These are phyloP conservation scores for Corylus avellana DNA, from an alignment of 306 rosid genomes.

Conservation along the genomic window DNA sequence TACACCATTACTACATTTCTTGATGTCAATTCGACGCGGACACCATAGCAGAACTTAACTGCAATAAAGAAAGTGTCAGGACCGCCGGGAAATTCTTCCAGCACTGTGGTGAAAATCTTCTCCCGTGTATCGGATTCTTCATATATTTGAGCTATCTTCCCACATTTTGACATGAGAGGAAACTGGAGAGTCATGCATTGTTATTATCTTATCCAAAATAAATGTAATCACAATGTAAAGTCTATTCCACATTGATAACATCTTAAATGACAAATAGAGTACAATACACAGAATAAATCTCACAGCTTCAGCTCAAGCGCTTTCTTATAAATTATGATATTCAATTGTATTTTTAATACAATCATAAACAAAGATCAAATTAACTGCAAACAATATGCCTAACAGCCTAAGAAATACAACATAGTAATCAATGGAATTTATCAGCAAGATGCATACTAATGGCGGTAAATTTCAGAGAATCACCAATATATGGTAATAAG, in stretches of 20 bases:
- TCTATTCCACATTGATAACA: slow-evolving; percentile 22
- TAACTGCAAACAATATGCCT: too few relatives aligned
- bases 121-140: slow-evolving; percentile 51
- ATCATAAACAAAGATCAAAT: too few relatives aligned
- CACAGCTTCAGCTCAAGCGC: background rate
- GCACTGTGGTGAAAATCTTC: slow-evolving; percentile 46
- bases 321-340: background rate
- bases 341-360: background rate
- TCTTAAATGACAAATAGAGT: background rate
- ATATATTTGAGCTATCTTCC: slow-evolving; percentile 56
- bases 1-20: slow-evolving; percentile 65
- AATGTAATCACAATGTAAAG: slow-evolving; percentile 18
- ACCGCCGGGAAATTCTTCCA: slow-evolving; percentile 87
- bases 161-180: slow-evolving; percentile 85
- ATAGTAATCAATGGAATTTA: background rate
- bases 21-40: slow-evolving; percentile 66
- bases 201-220: slow-evolving; percentile 30
- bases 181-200: slow-evolving; percentile 60
- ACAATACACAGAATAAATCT: background rate
- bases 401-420: too few relatives aligned
- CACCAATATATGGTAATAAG: background rate
- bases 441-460: background rate
- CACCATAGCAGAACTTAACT: slow-evolving; percentile 78
- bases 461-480: background rate
- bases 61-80: slow-evolving; percentile 68